A percentile compares a stretch with the other conserved stretches of the same genome.
These are phyloP conservation scores for Metschnikowia santaceciliae DNA, from an alignment of 805 yeast species.

Conservation along the genomic window DNA sequence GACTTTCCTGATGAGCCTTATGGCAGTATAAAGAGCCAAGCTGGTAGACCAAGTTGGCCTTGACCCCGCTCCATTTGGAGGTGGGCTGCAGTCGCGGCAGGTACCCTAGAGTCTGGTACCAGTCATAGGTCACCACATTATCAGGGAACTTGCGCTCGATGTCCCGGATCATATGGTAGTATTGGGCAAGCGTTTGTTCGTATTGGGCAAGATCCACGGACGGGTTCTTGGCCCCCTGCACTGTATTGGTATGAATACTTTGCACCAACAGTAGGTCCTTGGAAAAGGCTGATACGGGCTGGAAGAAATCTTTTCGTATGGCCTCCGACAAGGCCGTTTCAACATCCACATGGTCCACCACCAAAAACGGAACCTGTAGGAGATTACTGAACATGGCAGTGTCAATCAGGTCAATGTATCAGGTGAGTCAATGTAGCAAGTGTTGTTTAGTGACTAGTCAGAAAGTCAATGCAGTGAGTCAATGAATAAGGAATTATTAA, in stretches of 20 bases:
- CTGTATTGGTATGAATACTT: constrained; percentile 40
- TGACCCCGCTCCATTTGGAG: constrained; percentile 40
- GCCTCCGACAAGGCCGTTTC: constrained; percentile 32
- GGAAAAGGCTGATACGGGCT: constrained; percentile 31
- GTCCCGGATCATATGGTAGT: constrained; percentile 43
- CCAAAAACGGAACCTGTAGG: constrained; percentile 6
- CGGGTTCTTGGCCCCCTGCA: constrained; percentile 30
- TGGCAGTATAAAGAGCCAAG: constrained; percentile 61
- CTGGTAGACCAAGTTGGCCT: constrained; percentile 61
- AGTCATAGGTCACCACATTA: constrained; percentile 56
- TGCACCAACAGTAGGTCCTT: constrained; percentile 40
- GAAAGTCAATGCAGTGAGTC: no score
- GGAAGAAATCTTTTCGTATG: constrained; percentile 46
- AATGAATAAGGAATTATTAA: no score
- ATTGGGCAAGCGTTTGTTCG: constrained; percentile 38
- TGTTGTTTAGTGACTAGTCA: no score
- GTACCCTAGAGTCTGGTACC: constrained; percentile 59
- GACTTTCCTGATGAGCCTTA: constrained; percentile 46
- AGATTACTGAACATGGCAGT: constrained; percentile 8
- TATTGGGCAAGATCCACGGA: constrained; percentile 3
- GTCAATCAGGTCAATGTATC: no score
- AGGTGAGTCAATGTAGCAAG: no score
- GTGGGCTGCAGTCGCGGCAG: constrained; percentile 17
- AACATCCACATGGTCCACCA: constrained; percentile 6
- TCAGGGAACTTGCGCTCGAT: constrained; percentile 58